Evolutionary conservation across 208 protist genomes (phyloP).

Genomic region (Trypanosoma cruzi): DNA sequence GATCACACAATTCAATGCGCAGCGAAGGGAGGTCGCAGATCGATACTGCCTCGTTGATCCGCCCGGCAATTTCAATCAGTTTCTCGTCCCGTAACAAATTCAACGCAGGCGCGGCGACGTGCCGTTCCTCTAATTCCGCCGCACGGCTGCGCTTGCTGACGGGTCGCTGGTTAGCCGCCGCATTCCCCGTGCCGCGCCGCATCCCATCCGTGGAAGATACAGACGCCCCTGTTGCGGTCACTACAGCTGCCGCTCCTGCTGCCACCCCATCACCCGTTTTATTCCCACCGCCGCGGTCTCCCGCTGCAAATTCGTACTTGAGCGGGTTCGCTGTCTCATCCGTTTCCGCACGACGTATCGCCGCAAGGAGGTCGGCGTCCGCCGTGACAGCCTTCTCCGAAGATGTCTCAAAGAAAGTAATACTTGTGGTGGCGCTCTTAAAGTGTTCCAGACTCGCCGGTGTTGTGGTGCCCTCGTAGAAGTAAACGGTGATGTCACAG

Average conservation of each 20-base stretch:
- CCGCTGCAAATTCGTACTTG: slow-evolving; percentile 31
- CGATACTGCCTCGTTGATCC: slow-evolving; percentile 46
- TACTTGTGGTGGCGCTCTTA: slow-evolving; percentile 35
- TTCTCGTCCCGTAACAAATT: slow-evolving; percentile 25
- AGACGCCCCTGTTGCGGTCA: background rate
- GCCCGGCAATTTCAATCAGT: slow-evolving; percentile 45
- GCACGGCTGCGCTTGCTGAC: slow-evolving; percentile 34
- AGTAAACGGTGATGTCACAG: slow-evolving; percentile 61
- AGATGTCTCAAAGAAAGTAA: slow-evolving; percentile 83
- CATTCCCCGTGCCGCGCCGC: slow-evolving; percentile 4
- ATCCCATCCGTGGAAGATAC: background rate
- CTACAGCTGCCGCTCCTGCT: slow-evolving; percentile 9
- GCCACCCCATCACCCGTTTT: slow-evolving; percentile 6
- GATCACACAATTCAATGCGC: slow-evolving; percentile 48
- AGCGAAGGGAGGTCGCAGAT: slow-evolving; percentile 37
- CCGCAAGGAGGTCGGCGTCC: slow-evolving; percentile 54
- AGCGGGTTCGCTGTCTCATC: slow-evolving; percentile 78
- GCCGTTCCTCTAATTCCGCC: slow-evolving; percentile 8
- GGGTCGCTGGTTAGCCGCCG: slow-evolving; percentile 24
- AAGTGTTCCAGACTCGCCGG: slow-evolving; percentile 53
- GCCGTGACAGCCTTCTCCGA: slow-evolving; percentile 86
- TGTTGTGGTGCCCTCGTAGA: slow-evolving; percentile 64
- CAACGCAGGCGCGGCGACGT: slow-evolving; percentile 1
- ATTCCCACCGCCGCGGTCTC: background rate
- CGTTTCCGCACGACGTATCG: slow-evolving; percentile 53